These are phyloP conservation scores for Furcasterigmium sp. DNA, from an alignment of 2,329 filamentous ascomycete species.

Conservation along the genomic window DNA sequence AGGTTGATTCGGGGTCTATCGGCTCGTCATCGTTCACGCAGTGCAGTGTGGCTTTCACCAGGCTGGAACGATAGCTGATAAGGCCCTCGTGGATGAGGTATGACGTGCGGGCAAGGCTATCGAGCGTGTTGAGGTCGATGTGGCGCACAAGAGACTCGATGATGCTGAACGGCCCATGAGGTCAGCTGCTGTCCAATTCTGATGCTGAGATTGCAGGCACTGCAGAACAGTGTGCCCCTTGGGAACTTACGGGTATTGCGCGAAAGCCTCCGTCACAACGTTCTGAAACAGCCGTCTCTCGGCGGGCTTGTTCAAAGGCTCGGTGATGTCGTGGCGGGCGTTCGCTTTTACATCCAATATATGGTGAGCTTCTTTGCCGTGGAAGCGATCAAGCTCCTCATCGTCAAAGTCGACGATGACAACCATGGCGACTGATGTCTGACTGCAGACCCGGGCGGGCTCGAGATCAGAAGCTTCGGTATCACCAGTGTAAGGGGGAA, in stretches of 20 bases:
- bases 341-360: background rate
- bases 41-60: constrained; percentile 70
- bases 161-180: constrained; percentile 49
- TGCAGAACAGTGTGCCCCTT: too few species aligned
- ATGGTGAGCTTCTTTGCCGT: constrained; percentile 6
- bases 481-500: background rate
- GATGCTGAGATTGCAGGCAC: background rate
- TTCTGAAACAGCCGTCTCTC: constrained; percentile 9
- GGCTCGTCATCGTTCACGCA: constrained; percentile 67
- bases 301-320: constrained; percentile 1
- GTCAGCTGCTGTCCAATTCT: background rate
- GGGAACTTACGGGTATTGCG: constrained; percentile 32
- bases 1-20: constrained; percentile 48
- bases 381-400: constrained; percentile 9
- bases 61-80: constrained; percentile 68
- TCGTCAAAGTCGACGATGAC: constrained; percentile 18
- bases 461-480: background rate
- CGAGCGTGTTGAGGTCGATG: constrained; percentile 83
- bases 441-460: background rate
- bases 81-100: constrained; percentile 73
- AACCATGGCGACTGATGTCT: constrained; percentile 5
- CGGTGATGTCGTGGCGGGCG: background rate
- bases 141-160: constrained; percentile 67
- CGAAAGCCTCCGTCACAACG: constrained; percentile 23
- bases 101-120: constrained; percentile 77